A percentile compares a stretch with the other conserved stretches of the same genome.
Conservation (phyloP, 306 rosid genomes). For the Inga leiocalycina region DNA sequence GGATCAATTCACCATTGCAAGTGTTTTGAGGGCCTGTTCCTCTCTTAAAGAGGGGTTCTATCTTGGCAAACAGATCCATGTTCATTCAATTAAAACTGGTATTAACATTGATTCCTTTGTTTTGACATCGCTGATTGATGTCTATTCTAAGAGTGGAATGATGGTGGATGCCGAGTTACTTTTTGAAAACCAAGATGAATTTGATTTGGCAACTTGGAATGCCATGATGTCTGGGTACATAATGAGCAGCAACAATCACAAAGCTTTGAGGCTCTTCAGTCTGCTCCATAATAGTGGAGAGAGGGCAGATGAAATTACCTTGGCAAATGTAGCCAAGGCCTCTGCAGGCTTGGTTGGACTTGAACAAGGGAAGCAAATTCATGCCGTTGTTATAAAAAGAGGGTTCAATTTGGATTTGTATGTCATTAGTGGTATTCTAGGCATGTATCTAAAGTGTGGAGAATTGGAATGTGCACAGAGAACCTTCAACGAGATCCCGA, state of each 20-base stretch:
- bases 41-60: not conserved
- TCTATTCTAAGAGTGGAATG: not conserved
- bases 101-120: not conserved
- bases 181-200: not conserved
- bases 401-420: not conserved
- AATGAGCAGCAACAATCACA: not conserved
- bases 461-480: not conserved
- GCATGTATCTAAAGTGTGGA: conserved; percentile 6
- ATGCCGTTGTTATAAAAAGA: not conserved
- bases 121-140: not conserved
- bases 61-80: not conserved
- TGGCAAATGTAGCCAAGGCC: not conserved
- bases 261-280: not conserved
- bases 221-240: not conserved
- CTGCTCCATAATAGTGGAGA: not conserved
- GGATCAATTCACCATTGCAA: not conserved
- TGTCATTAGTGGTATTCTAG: not conserved
- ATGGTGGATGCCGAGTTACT: not conserved
- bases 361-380: not conserved
- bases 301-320: not conserved
- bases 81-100: not conserved
- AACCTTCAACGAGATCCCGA: not conserved
- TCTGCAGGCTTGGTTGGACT: not conserved
- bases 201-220: not conserved
- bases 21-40: not conserved